A percentile compares a stretch with the other conserved stretches of the same genome.
These are phyloP conservation scores for Sporothrix variecibatus DNA, from an alignment of 2,329 filamentous ascomycete species.

Conservation along the genomic window DNA sequence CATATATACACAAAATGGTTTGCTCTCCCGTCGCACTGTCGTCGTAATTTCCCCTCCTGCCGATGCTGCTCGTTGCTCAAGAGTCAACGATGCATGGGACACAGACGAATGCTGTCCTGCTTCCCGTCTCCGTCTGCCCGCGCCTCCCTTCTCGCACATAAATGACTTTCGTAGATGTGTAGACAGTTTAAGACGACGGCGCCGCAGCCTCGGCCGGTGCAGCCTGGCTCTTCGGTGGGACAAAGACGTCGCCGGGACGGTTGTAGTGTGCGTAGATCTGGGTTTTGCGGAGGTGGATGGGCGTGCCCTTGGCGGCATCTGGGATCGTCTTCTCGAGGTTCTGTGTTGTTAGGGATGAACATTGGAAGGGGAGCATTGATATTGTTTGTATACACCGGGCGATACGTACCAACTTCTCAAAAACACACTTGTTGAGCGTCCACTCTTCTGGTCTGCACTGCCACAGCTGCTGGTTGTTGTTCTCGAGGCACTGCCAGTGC, in stretches of 20 bases:
- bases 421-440: slow-evolving; percentile 93
- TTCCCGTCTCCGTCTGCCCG: background rate
- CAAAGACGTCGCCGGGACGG: slow-evolving; percentile 36
- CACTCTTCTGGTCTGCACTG: slow-evolving; percentile 88
- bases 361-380: background rate
- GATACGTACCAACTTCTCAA: slow-evolving; percentile 76
- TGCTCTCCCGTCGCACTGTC: background rate
- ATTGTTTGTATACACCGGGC: background rate
- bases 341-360: slow-evolving; percentile 44
- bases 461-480: slow-evolving; percentile 97
- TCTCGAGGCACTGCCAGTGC: slow-evolving; percentile 94
- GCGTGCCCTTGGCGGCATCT: slow-evolving; percentile 68
- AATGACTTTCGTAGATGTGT: background rate
- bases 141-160: background rate
- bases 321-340: slow-evolving; percentile 81
- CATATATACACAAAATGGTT: slow-evolving; percentile 27
- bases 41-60: background rate
- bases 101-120: background rate
- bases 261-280: slow-evolving; percentile 60
- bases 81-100: background rate
- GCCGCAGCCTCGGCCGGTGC: slow-evolving; percentile 26
- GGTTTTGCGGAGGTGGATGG: slow-evolving; percentile 70
- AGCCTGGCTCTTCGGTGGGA: slow-evolving; percentile 34
- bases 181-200: slow-evolving; percentile 31
- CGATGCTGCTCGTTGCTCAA: background rate